Evolutionary conservation across 2,329 filamentous ascomycete species (phyloP).

Genomic region (Rutstroemia sp.): DNA sequence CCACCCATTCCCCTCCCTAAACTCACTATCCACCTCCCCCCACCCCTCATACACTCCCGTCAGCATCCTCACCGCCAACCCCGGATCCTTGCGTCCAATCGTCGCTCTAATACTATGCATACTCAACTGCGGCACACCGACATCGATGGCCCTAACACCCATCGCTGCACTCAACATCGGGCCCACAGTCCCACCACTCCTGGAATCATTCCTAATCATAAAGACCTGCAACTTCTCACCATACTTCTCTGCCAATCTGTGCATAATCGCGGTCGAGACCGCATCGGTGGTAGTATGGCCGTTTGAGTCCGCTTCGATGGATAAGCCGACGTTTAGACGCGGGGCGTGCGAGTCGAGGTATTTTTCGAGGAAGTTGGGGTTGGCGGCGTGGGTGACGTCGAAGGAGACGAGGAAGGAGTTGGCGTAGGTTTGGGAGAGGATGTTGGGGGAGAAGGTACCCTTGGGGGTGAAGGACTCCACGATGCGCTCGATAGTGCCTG

Average conservation of each 20-base stretch:
- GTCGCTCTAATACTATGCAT: slow-evolving; percentile 94
- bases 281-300: slow-evolving; percentile 95
- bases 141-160: slow-evolving; percentile 78
- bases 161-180: slow-evolving; percentile 77
- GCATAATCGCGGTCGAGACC: slow-evolving; percentile 73
- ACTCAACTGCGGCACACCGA: slow-evolving; percentile 81
- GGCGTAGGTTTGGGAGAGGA: slow-evolving; percentile 77
- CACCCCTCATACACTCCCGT: slow-evolving; percentile 83
- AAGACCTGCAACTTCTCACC: slow-evolving; percentile 74
- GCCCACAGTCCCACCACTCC: slow-evolving; percentile 90
- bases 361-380: slow-evolving; percentile 81
- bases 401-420: slow-evolving; percentile 88
- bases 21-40: slow-evolving; percentile 78
- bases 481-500: slow-evolving; percentile 71
- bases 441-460: slow-evolving; percentile 40
- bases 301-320: slow-evolving; percentile 74
- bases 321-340: slow-evolving; percentile 79
- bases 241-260: slow-evolving; percentile 67
- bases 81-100: slow-evolving; percentile 77
- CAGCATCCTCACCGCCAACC: slow-evolving; percentile 80
- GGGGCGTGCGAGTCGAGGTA: slow-evolving; percentile 86
- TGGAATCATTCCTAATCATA: slow-evolving; percentile 88
- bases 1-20: slow-evolving; percentile 32
- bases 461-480: slow-evolving; percentile 56
- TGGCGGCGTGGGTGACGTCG: slow-evolving; percentile 89